Evolutionary conservation across 805 yeast genomes (phyloP).

Genomic region (Lipomyces chichibuensis): DNA sequence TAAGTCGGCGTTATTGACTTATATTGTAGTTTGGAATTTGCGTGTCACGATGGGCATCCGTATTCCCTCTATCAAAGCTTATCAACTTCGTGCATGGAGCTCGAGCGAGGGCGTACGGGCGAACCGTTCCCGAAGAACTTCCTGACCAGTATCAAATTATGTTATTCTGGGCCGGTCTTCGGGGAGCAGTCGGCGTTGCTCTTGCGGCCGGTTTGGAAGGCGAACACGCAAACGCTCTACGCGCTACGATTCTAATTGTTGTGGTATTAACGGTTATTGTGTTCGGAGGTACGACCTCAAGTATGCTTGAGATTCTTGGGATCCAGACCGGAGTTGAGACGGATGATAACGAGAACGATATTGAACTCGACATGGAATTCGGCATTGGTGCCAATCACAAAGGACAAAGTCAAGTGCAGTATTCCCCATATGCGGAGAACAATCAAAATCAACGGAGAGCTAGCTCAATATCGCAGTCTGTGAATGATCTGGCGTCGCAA

Average conservation of each 20-base stretch:
- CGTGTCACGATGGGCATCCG: conserved; percentile 95
- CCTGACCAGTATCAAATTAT: conserved; percentile 96
- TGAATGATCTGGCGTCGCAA: background rate
- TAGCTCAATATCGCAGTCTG: background rate
- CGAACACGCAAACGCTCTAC: conserved; percentile 79
- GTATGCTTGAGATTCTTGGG: conserved; percentile 93
- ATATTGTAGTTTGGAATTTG: conserved; percentile 63
- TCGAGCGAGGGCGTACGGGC: conserved; percentile 49
- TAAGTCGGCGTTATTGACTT: too few relatives aligned
- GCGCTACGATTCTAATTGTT: conserved; percentile 95
- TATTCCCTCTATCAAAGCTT: conserved; percentile 85
- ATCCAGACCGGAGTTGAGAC: conserved; percentile 83
- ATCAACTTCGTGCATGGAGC: conserved; percentile 77
- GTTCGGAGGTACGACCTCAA: conserved; percentile 98
- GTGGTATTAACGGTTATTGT: conserved; percentile 94
- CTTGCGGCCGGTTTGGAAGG: conserved; percentile 97
- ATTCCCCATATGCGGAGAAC: background rate
- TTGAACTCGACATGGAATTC: conserved; percentile 56
- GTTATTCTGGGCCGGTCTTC: conserved; percentile 98
- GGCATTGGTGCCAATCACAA: background rate
- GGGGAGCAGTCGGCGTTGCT: conserved; percentile 99
- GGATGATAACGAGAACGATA: conserved; percentile 83
- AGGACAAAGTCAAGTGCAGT: background rate
- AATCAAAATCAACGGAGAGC: background rate
- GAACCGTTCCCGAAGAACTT: conserved; percentile 73